A percentile compares a stretch with the other conserved stretches of the same genome.
Conservation (phyloP, 2,329 filamentous ascomycete genomes). For the Cladosporium sphaerospermum region DNA sequence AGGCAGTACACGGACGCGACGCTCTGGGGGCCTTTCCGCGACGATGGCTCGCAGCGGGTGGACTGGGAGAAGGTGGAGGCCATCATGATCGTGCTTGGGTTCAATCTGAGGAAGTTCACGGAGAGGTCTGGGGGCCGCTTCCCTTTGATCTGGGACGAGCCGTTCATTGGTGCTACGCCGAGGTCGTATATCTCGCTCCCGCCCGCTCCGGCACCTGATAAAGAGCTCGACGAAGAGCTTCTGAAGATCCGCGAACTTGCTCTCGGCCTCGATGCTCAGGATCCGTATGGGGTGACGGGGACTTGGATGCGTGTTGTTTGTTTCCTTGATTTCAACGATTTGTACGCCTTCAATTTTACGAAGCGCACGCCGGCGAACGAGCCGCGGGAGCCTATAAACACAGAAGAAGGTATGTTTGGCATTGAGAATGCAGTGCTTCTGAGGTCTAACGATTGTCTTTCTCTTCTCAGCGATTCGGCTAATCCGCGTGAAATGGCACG, state of each 20-base stretch:
- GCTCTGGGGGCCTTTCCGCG: conserved; percentile 65
- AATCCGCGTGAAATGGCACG: conserved; percentile 61
- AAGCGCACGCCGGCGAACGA: conserved; percentile 29
- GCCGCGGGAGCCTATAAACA: conserved; percentile 49
- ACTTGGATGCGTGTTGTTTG: conserved; percentile 60
- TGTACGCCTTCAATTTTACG: conserved; percentile 64
- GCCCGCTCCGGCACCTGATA: conserved; percentile 10
- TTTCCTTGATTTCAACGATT: conserved; percentile 60
- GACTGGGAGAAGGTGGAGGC: conserved; percentile 80
- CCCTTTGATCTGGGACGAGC: conserved; percentile 47
- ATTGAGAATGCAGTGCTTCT: conserved; percentile 23
- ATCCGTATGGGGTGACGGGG: conserved; percentile 67
- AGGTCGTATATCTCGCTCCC: conserved; percentile 19
- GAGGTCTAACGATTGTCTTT: conserved; percentile 9
- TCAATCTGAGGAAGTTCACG: conserved; percentile 52
- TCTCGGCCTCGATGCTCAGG: conserved; percentile 46
- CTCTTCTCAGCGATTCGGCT: conserved; percentile 52
- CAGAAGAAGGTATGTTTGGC: conserved; percentile 46
- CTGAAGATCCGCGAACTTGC: conserved; percentile 29
- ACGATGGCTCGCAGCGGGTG: conserved; percentile 55
- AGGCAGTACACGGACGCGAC: conserved; percentile 57
- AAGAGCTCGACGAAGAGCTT: conserved; percentile 16
- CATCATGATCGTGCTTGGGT: conserved; percentile 61
- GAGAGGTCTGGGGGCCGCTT: conserved; percentile 41
- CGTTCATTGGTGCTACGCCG: conserved; percentile 52